Conservation (phyloP, 805 yeast genomes). For the Lipomyces anomalus region DNA sequence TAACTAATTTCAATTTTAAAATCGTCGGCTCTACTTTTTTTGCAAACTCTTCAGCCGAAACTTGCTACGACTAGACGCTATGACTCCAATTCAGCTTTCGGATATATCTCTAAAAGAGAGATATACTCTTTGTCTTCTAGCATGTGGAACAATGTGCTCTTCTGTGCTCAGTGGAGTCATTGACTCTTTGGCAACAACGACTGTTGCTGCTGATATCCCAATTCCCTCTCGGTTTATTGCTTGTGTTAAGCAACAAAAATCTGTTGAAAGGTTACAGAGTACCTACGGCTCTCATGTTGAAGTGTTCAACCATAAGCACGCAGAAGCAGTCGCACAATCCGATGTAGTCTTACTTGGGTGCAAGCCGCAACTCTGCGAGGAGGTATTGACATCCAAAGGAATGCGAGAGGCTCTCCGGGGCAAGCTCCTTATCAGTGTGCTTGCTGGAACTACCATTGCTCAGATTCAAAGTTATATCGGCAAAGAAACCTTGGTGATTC, state of each 20-base stretch:
- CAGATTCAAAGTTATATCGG: slow-evolving; percentile 47
- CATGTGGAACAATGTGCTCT: slow-evolving; percentile 94
- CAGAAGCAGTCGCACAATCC: slow-evolving; percentile 54
- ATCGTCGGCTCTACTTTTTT: too few species aligned
- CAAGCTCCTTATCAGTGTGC: slow-evolving; percentile 66
- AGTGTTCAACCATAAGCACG: slow-evolving; percentile 45
- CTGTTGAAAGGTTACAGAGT: slow-evolving; percentile 44
- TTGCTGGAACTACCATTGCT: slow-evolving; percentile 88
- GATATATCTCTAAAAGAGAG: slow-evolving; percentile 1
- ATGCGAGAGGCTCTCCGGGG: slow-evolving; percentile 39
- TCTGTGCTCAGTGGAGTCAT: slow-evolving; percentile 81
- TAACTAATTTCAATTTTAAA: too few species aligned
- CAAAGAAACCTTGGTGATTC: slow-evolving; percentile 49
- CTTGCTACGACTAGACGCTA: too few species aligned
- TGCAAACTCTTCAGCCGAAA: too few species aligned
- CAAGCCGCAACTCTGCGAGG: slow-evolving; percentile 75
- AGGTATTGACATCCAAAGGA: slow-evolving; percentile 49
- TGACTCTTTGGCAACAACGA: slow-evolving; percentile 35
- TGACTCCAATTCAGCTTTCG: too few species aligned
- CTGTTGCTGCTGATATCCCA: slow-evolving; percentile 5
- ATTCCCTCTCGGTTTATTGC: slow-evolving; percentile 67
- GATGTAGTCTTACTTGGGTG: slow-evolving; percentile 76
- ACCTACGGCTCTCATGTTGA: slow-evolving; percentile 50
- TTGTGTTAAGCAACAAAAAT: slow-evolving; percentile 57
- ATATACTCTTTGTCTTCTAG: slow-evolving; percentile 58